Base-by-base conservation (phyloP, 2,329 filamentous ascomycete genomes). In the Cladosporium phlei region DNA sequence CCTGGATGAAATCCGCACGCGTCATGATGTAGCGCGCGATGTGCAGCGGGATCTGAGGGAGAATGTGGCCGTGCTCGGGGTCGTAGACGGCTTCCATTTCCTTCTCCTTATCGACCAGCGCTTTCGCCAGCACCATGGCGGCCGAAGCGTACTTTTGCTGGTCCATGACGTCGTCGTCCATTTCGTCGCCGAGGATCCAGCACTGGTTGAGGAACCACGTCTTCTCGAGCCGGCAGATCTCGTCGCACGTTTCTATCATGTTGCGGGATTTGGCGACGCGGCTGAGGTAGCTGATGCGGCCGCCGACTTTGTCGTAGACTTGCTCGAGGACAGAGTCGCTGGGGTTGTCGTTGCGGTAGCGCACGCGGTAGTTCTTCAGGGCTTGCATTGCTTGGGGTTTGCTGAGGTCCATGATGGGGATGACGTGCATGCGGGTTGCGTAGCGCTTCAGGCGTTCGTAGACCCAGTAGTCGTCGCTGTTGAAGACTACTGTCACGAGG, bases 111-210 rank as follows among this genome's bases (percentile, higher is more conserved):
- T 95, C 86, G n/a, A 97, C 88, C 5, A 98, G 80, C 1, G 89
- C 89, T 56, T 86, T 85, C 16, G 91, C 93, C 2, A 98, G 77
- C 17, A 95, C 86, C 86, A 97, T 95, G 28, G 93, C 89, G 10
- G 88, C 90, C 10, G 89, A 87, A 35, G 90, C 88, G 74, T 88
- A 96, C 66, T 97, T 96, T 64, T 97, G 89, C 66, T 96, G 87
- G 61, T 96, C 88, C 84, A 97, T 97, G 56, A 96, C 93, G 63
- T 98, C 93, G 67, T 97, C 93, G 57, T 97, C 93, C 84, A 85
- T 89, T 53, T 83, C 82, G 51, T 70, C 73, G 14, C 86, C 86
- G 1, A 90, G 73, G 45, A 89, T 86, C 72, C 85, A 85, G 63
- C 85, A 88, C 61, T 85, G 82, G 66, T 88, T 89, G 16, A 89